Evolutionary conservation across 2,329 filamentous ascomycete species (phyloP), one percentile per base, ranked within the genome.

Genomic region (Gnomoniopsis smithogilvyi): DNA sequence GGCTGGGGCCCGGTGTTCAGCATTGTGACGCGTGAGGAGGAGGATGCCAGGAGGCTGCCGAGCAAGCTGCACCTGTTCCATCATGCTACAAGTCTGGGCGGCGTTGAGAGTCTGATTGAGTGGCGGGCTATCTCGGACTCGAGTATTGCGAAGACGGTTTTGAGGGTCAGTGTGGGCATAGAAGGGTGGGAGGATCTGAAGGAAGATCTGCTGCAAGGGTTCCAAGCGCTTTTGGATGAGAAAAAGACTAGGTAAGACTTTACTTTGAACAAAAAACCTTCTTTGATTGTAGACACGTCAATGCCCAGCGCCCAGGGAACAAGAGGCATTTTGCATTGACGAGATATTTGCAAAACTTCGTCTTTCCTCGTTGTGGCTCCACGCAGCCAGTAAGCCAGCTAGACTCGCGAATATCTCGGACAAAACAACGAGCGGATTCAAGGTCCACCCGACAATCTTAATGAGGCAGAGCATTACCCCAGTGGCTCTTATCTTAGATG

Each of bases 31-130:
- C 83, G 83, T 67, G 76, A 81, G 2, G 78, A 82, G 62, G 75
- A 78, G 1, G 69, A 82, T 54, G 93, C 95, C 3, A 83, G 80
- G 64, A 73, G 77, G 33, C 74, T 99, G 63, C 95, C 95, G 3
- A 90, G 88, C 68, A 90, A 90, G 72, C 75, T 98, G 70, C 71
- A 79, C 2, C 81, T 96, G 48, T 98, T 98, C 78, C 91, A 96
- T 67, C 95, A 99, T 74, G 95, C 95, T 6, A 99, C 95, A 2
- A 96, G 91, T 72, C 75, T 98, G 30, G 95, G 95, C 2, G 94
- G 95, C 4, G 92, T 98, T 11, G 95, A 98, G 82, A 95, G 91
- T 69, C 75, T 98, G 77, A 93, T 99, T 66, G 95, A 99, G 81
- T 99, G 95, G 95, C 82, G 95, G 60, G 85, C 89, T 51, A 95